These are phyloP conservation scores for Anastatica hierochuntica DNA, from an alignment of 345 rosid species.

Conservation along the genomic window DNA sequence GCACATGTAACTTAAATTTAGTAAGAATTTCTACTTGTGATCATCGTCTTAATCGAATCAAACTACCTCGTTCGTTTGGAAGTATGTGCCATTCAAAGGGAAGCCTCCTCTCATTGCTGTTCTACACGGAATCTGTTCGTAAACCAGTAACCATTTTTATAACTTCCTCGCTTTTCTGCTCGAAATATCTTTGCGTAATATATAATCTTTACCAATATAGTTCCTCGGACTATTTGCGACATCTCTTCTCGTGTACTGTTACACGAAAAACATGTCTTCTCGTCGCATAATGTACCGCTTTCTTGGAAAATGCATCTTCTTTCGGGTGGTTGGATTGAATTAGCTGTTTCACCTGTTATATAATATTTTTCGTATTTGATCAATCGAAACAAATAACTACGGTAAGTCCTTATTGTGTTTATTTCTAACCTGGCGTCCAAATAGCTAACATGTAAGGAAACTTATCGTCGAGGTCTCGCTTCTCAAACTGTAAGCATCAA, in stretches of 20 bases:
- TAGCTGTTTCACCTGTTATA: conserved; percentile 63
- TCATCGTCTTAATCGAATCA: not conserved
- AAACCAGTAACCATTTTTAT: not conserved
- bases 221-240: conserved; percentile 68
- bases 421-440: conserved; percentile 76
- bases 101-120: conserved; percentile 91
- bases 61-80: conserved; percentile 84
- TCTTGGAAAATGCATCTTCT: conserved; percentile 40
- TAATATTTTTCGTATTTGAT: not conserved
- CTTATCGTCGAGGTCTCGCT: conserved; percentile 60
- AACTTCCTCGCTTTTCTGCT: not conserved
- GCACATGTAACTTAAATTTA: conserved; percentile 9
- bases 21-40: not conserved
- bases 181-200: no score
- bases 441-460: conserved; percentile 71
- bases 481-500: conserved; percentile 50
- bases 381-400: no score
- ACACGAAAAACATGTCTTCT: conserved; percentile 58
- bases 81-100: conserved; percentile 90
- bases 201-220: conserved; percentile 79
- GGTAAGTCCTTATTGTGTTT: not conserved
- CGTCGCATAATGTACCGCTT: conserved; percentile 35
- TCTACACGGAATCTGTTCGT: conserved; percentile 74
- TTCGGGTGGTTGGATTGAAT: conserved; percentile 51
- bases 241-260: conserved; percentile 51